Percentiles rank a stretch among this genome's conserved stretches.
These are phyloP conservation scores for Lachancea kluyveri DNA, from an alignment of 805 yeast genomes.

Conservation along the genomic window DNA sequence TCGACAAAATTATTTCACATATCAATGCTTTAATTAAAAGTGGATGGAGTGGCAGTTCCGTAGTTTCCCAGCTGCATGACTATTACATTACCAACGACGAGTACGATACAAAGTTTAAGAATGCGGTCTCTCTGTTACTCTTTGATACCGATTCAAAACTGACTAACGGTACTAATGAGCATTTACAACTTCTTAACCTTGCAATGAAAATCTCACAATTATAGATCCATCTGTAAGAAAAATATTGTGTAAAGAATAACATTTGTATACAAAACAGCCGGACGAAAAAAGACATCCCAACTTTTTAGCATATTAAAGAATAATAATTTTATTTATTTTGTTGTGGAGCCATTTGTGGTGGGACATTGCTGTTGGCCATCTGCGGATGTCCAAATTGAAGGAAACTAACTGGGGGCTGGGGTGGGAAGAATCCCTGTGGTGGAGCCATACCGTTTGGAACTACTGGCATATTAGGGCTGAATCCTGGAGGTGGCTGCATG, in stretches of 20 bases:
- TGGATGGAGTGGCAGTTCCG: constrained; percentile 78
- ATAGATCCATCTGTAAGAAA: too few species aligned
- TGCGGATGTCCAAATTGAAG: constrained; percentile 4
- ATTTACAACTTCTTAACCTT: constrained; percentile 69
- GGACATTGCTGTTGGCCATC: constrained; percentile 1
- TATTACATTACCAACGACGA: constrained; percentile 49
- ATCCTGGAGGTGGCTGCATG: constrained; percentile 24
- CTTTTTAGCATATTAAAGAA: too few species aligned
- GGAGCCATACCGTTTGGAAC: constrained; percentile 21
- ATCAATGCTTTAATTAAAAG: constrained; percentile 51
- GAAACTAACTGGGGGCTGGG: constrained; percentile 10
- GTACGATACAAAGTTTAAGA: constrained; percentile 50
- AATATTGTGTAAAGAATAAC: too few species aligned
- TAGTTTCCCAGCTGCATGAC: constrained; percentile 68
- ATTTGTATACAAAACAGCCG: too few species aligned
- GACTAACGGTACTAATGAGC: constrained; percentile 85
- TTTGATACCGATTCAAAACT: constrained; percentile 72
- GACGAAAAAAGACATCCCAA: too few species aligned
- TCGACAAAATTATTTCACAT: constrained; percentile 31
- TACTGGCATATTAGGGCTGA: constrained; percentile 16
- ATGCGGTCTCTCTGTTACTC: constrained; percentile 52
- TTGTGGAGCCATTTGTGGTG: constrained; percentile 4
- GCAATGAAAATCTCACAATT: constrained; percentile 44
- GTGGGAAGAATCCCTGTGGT: constrained; percentile 19
- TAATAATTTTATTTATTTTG: neutral